phyloP scores from a whole-genome alignment of 257 asterid genomes.

The Handroanthus guayacan region DNA sequence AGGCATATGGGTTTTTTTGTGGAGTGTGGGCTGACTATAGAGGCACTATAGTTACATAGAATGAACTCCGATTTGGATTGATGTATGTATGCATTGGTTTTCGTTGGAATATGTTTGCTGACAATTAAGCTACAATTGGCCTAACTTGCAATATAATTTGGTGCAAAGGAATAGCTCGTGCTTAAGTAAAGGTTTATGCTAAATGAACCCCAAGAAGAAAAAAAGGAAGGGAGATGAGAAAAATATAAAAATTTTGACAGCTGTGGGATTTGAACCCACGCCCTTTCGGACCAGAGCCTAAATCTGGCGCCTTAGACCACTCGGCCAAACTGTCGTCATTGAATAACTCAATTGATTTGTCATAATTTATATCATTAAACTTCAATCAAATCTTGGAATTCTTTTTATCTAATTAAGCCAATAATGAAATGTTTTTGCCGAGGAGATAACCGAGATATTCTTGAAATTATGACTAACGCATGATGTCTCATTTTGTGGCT shows the following conservation, averaged over 20 bases:
- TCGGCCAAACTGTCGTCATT: constrained; percentile 94
- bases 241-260: background rate
- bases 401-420: background rate
- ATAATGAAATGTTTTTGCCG: background rate
- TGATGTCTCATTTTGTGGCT: no score
- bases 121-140: background rate
- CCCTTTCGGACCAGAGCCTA: constrained; percentile 99
- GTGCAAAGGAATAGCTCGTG: background rate
- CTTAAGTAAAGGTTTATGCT: background rate
- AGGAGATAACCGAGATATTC: no score
- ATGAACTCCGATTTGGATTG: background rate
- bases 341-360: background rate
- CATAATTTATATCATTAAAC: no score
- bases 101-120: background rate
- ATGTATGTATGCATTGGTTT: background rate
- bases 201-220: background rate
- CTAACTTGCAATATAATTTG: background rate
- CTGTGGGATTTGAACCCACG: constrained; percentile 44
- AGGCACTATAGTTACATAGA: background rate
- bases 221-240: no score
- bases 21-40: background rate
- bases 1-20: background rate
- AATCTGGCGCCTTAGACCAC: constrained; percentile 99
- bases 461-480: no score
- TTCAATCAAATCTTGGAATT: no score